Conservation (phyloP, 371 early-diverging fungal genomes). For the Polyrhizophydium stewartii region DNA sequence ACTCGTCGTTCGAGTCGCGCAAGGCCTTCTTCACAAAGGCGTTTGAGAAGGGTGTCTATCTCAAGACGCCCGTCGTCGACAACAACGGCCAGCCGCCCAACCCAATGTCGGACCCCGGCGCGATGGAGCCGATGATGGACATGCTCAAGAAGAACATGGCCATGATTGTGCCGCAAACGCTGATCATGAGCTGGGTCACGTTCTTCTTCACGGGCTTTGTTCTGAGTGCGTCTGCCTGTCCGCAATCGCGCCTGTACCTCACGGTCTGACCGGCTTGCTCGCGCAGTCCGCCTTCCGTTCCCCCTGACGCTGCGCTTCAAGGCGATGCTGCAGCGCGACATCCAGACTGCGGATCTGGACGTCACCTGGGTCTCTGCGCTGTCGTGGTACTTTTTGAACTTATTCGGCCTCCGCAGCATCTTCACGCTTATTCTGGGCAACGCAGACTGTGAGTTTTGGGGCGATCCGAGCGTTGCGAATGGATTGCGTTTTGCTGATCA, state of each 20-base stretch:
- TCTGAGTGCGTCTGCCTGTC: slow-evolving; percentile 55
- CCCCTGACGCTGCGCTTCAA: slow-evolving; percentile 95
- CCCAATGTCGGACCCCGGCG: slow-evolving; percentile 83
- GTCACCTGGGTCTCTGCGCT: slow-evolving; percentile 95
- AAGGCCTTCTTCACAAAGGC: slow-evolving; percentile 65
- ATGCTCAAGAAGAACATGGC: slow-evolving; percentile 95
- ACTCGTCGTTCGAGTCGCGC: slow-evolving; percentile 66
- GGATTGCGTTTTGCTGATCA: background rate
- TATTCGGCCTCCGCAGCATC: slow-evolving; percentile 91
- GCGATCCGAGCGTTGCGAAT: background rate
- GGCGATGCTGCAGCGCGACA: slow-evolving; percentile 93
- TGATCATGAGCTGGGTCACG: slow-evolving; percentile 98
- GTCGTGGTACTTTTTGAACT: slow-evolving; percentile 96
- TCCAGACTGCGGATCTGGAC: slow-evolving; percentile 95
- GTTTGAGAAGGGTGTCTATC: slow-evolving; percentile 75
- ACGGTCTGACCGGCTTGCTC: background rate
- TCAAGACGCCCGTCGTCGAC: slow-evolving; percentile 68
- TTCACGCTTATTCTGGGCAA: slow-evolving; percentile 89
- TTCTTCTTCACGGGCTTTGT: slow-evolving; percentile 97
- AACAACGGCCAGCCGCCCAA: slow-evolving; percentile 53
- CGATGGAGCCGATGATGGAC: slow-evolving; percentile 95
- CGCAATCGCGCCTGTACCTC: background rate
- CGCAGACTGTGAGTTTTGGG: slow-evolving; percentile 69
- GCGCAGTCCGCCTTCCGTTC: slow-evolving; percentile 83
- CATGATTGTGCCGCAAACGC: slow-evolving; percentile 93